Conservation (phyloP, 2,329 filamentous ascomycete species). For the Pseudogymnoascus destructans region DNA sequence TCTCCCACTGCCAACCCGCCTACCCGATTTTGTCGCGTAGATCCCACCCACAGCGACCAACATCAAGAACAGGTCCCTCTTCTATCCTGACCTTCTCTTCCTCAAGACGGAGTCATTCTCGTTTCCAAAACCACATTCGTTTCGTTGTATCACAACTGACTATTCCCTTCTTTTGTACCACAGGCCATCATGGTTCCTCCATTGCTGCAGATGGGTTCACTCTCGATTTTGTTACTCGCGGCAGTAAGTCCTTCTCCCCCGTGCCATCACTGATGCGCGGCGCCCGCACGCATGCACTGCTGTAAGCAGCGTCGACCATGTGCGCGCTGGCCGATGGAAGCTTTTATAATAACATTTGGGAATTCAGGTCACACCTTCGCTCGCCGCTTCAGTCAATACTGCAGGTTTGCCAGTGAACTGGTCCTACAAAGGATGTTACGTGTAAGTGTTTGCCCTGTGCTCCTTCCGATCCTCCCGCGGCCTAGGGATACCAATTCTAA, state of each 20-base stretch:
- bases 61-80: background rate
- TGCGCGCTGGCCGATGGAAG: background rate
- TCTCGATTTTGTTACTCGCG: background rate
- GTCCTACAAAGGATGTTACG: slow-evolving; percentile 4
- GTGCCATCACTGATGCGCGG: background rate
- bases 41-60: background rate
- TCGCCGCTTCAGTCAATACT: background rate
- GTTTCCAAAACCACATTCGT: slow-evolving; percentile 1
- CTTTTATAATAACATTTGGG: background rate
- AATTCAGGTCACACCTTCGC: background rate
- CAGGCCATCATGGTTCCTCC: background rate
- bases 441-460: background rate
- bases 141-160: background rate
- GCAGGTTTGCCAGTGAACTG: background rate
- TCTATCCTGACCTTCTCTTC: background rate
- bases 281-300: background rate
- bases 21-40: background rate
- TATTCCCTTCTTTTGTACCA: background rate
- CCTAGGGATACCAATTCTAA: background rate
- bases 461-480: background rate
- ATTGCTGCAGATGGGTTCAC: background rate
- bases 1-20: background rate
- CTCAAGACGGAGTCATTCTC: background rate
- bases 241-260: background rate
- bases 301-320: background rate